phyloP scores from a whole-genome alignment of 345 rosid genomes.

The Lagerstroemia speciosa region DNA sequence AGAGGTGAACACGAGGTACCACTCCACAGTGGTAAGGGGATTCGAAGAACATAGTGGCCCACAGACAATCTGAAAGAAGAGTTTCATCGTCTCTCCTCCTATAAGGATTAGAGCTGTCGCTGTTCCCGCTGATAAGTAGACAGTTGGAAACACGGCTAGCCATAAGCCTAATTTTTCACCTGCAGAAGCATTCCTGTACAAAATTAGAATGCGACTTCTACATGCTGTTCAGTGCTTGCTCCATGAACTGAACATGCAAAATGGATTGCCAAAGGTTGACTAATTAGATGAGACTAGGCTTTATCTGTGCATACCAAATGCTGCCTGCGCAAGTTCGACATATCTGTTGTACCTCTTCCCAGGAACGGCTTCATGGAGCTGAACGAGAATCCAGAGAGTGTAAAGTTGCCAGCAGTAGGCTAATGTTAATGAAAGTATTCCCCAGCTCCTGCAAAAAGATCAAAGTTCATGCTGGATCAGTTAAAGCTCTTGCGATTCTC shows the following conservation, averaged over 20 bases:
- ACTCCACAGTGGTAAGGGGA: conserved; percentile 87
- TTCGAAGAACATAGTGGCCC: conserved; percentile 83
- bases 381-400: conserved; percentile 89
- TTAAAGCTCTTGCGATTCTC: background rate
- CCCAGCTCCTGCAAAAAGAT: conserved; percentile 72
- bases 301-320: conserved; percentile 54
- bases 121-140: conserved; percentile 93
- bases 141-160: conserved; percentile 95
- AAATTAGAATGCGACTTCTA: background rate
- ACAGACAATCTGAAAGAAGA: conserved; percentile 85
- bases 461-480: background rate
- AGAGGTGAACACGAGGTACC: conserved; percentile 94
- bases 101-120: conserved; percentile 91
- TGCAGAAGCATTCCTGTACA: conserved; percentile 15
- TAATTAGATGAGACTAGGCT: background rate
- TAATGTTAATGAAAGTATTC: conserved; percentile 69
- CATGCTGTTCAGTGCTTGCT: background rate
- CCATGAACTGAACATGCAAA: background rate
- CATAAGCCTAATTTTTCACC: conserved; percentile 86
- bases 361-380: conserved; percentile 95
- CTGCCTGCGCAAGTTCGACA: conserved; percentile 96
- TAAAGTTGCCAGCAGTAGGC: conserved; percentile 95
- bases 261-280: too few relatives aligned
- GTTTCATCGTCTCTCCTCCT: conserved; percentile 96
- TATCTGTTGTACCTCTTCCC: conserved; percentile 94